phyloP scores from a whole-genome alignment of 768 basidiomycete genomes.

The Asterophora lycoperdoides region DNA sequence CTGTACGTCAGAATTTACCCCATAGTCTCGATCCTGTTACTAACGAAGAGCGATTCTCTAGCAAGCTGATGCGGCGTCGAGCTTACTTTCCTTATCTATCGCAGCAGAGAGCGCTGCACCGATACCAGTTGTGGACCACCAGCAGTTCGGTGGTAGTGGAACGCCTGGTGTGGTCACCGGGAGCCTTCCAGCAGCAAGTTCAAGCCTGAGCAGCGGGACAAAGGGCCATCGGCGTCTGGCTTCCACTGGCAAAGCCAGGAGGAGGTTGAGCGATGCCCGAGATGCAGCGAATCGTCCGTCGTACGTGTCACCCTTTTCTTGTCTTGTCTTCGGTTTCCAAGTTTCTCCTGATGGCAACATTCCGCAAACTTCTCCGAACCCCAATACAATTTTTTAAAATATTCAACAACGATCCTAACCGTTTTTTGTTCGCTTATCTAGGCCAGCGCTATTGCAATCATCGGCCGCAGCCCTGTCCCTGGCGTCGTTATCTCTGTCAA shows the following conservation, averaged over 20 bases:
- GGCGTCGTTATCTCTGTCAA: constrained; percentile 41
- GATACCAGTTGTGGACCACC: constrained; percentile 27
- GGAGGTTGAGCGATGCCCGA: constrained; percentile 73
- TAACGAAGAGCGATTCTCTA: constrained; percentile 16
- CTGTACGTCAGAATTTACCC: constrained; percentile 20
- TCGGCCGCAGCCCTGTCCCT: constrained; percentile 38
- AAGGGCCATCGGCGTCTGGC: constrained; percentile 67
- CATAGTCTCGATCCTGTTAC: constrained; percentile 6
- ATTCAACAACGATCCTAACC: constrained; percentile 7
- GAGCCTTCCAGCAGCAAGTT: constrained; percentile 20
- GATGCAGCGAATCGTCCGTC: constrained; percentile 72
- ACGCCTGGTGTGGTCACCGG: constrained; percentile 11
- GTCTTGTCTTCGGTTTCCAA: constrained; percentile 10
- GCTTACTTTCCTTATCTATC: constrained; percentile 66
- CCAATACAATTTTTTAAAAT: constrained; percentile 1
- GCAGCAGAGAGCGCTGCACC: constrained; percentile 51
- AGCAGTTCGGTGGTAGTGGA: constrained; percentile 9
- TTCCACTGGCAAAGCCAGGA: constrained; percentile 64
- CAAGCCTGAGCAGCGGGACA: constrained; percentile 25
- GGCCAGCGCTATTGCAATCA: constrained; percentile 30
- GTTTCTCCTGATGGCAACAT: constrained; percentile 8
- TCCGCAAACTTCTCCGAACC: neutral
- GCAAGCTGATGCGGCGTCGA: constrained; percentile 45
- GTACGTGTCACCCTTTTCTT: constrained; percentile 42
- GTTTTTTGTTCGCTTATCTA: constrained; percentile 11